phyloP scores from a whole-genome alignment of 2,329 filamentous ascomycete genomes.

The Monilinia fructicola region DNA sequence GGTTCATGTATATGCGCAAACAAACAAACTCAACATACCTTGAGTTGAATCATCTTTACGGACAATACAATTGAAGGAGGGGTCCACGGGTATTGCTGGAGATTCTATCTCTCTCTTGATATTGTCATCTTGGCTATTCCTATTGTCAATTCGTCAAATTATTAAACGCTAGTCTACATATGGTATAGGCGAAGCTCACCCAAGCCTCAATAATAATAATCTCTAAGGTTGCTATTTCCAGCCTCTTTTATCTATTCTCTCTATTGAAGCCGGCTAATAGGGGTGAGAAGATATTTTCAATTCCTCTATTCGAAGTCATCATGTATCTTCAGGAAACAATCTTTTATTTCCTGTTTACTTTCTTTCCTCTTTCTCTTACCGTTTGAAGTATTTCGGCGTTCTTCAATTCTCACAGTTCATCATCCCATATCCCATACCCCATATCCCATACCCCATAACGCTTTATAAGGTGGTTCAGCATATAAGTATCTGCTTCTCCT shows the following conservation, averaged over 20 bases:
- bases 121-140: background rate
- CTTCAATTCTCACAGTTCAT: background rate
- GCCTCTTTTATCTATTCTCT: constrained; percentile 14
- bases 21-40: constrained; percentile 50
- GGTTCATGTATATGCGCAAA: background rate
- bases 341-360: constrained; percentile 19
- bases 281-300: constrained; percentile 15
- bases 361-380: constrained; percentile 17
- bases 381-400: constrained; percentile 14
- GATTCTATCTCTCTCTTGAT: background rate
- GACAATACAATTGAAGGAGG: constrained; percentile 29
- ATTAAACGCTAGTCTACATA: constrained; percentile 16
- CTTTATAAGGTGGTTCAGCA: constrained; percentile 18
- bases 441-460: constrained; percentile 8
- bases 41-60: constrained; percentile 85
- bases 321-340: constrained; percentile 21
- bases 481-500: constrained; percentile 25
- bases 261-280: constrained; percentile 17
- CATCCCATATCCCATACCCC: background rate
- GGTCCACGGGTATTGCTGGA: constrained; percentile 18
- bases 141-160: constrained; percentile 21
- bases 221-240: constrained; percentile 19
- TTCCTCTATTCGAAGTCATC: constrained; percentile 15
- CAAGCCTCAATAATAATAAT: constrained; percentile 15
- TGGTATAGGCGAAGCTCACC: constrained; percentile 17